Evolutionary conservation across 495 filamentous ascomycete genomes (phyloP).

Genomic region (Platismatia glauca): DNA sequence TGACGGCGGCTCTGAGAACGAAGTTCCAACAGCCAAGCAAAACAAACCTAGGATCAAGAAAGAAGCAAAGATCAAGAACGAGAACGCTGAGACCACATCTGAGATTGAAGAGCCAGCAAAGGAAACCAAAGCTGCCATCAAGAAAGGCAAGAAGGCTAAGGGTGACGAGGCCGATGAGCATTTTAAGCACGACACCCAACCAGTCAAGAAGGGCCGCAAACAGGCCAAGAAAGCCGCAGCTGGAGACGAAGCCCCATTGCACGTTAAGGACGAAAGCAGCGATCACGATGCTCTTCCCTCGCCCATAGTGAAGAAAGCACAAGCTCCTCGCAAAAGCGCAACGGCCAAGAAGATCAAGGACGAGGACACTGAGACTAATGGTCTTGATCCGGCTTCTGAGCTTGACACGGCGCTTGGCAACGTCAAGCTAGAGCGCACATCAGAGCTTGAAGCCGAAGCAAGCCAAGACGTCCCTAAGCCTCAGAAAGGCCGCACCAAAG

Average conservation of each 20-base stretch:
- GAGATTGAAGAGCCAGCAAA: slow-evolving; percentile 14
- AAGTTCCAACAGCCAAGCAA: slow-evolving; percentile 12
- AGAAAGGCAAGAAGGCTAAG: slow-evolving; percentile 25
- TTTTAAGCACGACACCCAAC: slow-evolving; percentile 22
- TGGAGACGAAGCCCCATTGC: slow-evolving; percentile 14
- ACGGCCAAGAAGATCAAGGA: slow-evolving; percentile 12
- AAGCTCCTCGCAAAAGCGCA: slow-evolving; percentile 8
- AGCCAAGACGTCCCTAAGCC: slow-evolving; percentile 6
- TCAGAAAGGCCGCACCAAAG: slow-evolving; percentile 23
- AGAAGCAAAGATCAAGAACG: not conserved
- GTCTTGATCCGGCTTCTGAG: not conserved
- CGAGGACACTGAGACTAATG: slow-evolving; percentile 4
- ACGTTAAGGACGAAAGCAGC: slow-evolving; percentile 10
- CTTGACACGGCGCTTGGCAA: not conserved
- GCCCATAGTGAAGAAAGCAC: slow-evolving; percentile 1
- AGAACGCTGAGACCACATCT: not conserved
- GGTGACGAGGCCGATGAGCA: slow-evolving; percentile 15
- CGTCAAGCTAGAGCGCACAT: not conserved
- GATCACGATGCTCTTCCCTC: slow-evolving; percentile 1
- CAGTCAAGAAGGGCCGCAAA: slow-evolving; percentile 11
- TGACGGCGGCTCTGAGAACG: slow-evolving; percentile 19
- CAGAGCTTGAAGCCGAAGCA: not conserved
- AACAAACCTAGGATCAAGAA: slow-evolving; percentile 4
- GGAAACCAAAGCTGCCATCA: slow-evolving; percentile 28
- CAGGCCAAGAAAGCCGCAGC: slow-evolving; percentile 9